Base-by-base conservation (phyloP, 305 asterid genomes). In the Salvia sclarea region DNA sequence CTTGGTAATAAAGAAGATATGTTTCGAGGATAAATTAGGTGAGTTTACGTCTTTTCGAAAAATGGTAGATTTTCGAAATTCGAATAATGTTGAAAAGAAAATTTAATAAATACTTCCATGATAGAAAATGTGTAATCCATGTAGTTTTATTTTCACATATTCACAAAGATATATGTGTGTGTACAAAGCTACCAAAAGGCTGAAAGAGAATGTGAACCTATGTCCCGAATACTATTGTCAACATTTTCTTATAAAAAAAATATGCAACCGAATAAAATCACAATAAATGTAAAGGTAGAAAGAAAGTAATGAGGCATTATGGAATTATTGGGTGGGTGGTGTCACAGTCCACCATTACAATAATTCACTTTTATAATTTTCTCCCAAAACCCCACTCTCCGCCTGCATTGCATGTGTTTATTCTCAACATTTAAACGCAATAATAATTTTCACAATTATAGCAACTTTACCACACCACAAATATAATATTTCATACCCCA, bases 271-370 rank as follows among this genome's bases (percentile, higher is more conserved):
- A 38, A 62, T 38, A 44, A 68, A 67, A 61, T 33, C 3, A 58
- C 22, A 74, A 61, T 75, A 68, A 69, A 61, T 68, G 60, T 2
- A 44, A 22, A 49, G 41, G 52, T 21, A 17, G 41, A 17, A 52
- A 57, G 44, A 40, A 64, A 30, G 48, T 65, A 68, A 68, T 16
- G 71, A 43, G 5, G 6, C 75, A 72, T 68, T 63, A 68, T 48
- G 69, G 17, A 45, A 71, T 75, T 58, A 44, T 75, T 69, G 75
- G 77, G 79, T 65, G 63, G 76, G 59, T 41, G 81, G 77, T 60
- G 72, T 75, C 77, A 61, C 33, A 71, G 67, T 59, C 61, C 60
- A 54, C 66, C 12, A 65, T 48, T 63, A 48, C 61, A 53, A 64
- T 66, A 62, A 69, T 31, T 64, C 63, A 55, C 22, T 47, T 49